Evolutionary conservation across 106 monocot genomes (phyloP).

Genomic region (Allium fistulosum): DNA sequence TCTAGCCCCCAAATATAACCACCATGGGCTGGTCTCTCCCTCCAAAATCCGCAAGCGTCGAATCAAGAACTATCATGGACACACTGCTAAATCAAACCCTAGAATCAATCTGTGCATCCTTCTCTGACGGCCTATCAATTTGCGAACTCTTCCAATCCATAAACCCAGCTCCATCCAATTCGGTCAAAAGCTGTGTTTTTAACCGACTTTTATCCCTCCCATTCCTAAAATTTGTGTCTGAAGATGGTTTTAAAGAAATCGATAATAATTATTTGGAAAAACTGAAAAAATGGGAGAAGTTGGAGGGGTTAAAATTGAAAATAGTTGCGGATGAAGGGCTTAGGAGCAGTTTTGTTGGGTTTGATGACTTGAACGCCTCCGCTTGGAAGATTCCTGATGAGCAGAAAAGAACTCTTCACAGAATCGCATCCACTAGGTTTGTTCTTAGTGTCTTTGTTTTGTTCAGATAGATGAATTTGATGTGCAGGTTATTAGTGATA

Average conservation of each 20-base stretch:
- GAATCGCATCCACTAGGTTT: slow-evolving; percentile 51
- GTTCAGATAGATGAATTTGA: neutral
- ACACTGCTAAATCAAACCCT: slow-evolving; percentile 31
- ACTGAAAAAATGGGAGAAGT: slow-evolving; percentile 13
- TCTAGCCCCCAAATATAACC: no score
- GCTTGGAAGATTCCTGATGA: slow-evolving; percentile 28
- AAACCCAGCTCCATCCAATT: slow-evolving; percentile 11
- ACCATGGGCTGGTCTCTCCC: no score
- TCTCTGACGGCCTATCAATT: slow-evolving; percentile 27
- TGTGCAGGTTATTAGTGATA: neutral
- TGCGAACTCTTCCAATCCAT: slow-evolving; percentile 35
- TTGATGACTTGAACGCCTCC: slow-evolving; percentile 46
- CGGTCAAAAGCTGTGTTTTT: slow-evolving; percentile 33
- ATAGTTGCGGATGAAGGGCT: slow-evolving; percentile 40
- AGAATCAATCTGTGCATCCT: slow-evolving; percentile 45
- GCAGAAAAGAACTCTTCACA: slow-evolving; percentile 40
- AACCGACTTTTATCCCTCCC: slow-evolving; percentile 35
- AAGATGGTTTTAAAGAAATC: slow-evolving; percentile 10
- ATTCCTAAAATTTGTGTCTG: slow-evolving; percentile 22
- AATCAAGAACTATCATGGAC: slow-evolving; percentile 28
- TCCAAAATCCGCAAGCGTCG: no score
- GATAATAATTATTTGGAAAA: slow-evolving; percentile 5
- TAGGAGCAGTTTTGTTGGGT: slow-evolving; percentile 55
- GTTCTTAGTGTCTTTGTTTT: neutral
- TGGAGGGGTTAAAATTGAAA: slow-evolving; percentile 28